Base-by-base conservation (phyloP, 768 basidiomycete genomes). In the Mycena olivaceomarginata region DNA sequence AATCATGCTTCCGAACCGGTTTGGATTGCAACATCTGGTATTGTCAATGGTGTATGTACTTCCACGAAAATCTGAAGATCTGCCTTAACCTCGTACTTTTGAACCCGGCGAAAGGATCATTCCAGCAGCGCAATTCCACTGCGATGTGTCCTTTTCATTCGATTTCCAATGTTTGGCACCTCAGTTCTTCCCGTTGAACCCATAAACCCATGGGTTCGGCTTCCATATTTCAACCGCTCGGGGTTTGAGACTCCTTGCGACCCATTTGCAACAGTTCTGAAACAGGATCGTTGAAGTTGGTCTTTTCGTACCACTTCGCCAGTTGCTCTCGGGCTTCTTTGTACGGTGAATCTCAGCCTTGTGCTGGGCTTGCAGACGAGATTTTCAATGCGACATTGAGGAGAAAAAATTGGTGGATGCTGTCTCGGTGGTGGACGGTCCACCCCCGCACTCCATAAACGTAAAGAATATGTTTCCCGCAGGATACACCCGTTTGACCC, bases 361-460 rank as follows among this genome's bases (percentile, higher is more conserved):
- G 48, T 51, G 48, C 48, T 51, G 48, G 48, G 15, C n/a, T n/a
- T n/a, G n/a, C n/a, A 51, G 48, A 51, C 48, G 16, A 51, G 48
- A 51, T 51, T 51, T 51, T 56, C 20, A 56, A n/a, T 56, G 53
- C 53, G 20, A 22, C 53, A 13, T 22, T 56, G 53, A 22, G 53
- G 53, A 11, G 11, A n/a, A 56, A 56, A 22, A 56, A n/a, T 56
- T 56, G 53, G 53, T 56, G 53, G 53, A 56, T 56, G 13, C 53
- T 56, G n/a, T 6, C 53, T 56, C 60, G 60, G 63, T 64, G 62
- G 62, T 63, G 62, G 37, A 20, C 37, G 62, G 62, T 63, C 51
- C 16, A 40, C 8, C 13, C 62, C 25, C 62, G 62, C 62, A 63
- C 62, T 63, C 9, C 62, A 63, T 63, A 41, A 63, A 63, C 18